phyloP scores from a whole-genome alignment of 2,329 filamentous ascomycete genomes.

The Epichloe sp. region DNA sequence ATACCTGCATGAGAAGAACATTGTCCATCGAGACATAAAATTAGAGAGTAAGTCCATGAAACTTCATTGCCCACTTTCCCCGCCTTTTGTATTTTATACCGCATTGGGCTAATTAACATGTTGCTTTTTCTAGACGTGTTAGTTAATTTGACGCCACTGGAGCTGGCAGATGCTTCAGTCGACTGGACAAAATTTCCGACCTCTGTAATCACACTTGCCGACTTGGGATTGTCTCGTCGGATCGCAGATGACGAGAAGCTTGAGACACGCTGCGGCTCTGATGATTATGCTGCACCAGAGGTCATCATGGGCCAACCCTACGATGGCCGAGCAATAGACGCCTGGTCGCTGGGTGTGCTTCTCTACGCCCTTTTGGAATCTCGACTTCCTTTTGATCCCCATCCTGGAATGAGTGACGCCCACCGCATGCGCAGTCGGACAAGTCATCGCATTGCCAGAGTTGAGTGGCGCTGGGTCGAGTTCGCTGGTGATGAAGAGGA shows the following conservation, averaged over 20 bases:
- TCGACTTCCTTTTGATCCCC: slow-evolving; percentile 83
- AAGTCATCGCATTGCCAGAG: slow-evolving; percentile 85
- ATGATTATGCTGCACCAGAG: slow-evolving; percentile 94
- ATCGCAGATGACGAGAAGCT: slow-evolving; percentile 78
- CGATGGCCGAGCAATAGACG: slow-evolving; percentile 81
- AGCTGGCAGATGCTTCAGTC: slow-evolving; percentile 48
- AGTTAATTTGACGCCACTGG: slow-evolving; percentile 62
- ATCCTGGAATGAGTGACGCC: slow-evolving; percentile 65
- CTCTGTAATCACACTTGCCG: slow-evolving; percentile 77
- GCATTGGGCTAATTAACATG: background rate
- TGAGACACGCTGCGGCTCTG: slow-evolving; percentile 87
- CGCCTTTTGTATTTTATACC: background rate
- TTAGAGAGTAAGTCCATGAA: slow-evolving; percentile 59
- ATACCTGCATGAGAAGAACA: slow-evolving; percentile 73
- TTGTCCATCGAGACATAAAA: slow-evolving; percentile 96
- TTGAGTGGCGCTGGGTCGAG: slow-evolving; percentile 90
- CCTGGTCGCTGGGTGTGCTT: slow-evolving; percentile 88
- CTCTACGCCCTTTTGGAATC: slow-evolving; percentile 89
- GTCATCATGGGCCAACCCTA: slow-evolving; percentile 93
- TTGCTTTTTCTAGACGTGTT: slow-evolving; percentile 59
- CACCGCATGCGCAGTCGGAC: slow-evolving; percentile 67
- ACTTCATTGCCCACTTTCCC: background rate
- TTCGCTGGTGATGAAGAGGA: slow-evolving; percentile 77
- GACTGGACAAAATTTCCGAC: slow-evolving; percentile 68
- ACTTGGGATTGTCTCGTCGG: slow-evolving; percentile 77